Conservation (phyloP, 257 asterid species). For the Ophiorrhiza pumila region DNA sequence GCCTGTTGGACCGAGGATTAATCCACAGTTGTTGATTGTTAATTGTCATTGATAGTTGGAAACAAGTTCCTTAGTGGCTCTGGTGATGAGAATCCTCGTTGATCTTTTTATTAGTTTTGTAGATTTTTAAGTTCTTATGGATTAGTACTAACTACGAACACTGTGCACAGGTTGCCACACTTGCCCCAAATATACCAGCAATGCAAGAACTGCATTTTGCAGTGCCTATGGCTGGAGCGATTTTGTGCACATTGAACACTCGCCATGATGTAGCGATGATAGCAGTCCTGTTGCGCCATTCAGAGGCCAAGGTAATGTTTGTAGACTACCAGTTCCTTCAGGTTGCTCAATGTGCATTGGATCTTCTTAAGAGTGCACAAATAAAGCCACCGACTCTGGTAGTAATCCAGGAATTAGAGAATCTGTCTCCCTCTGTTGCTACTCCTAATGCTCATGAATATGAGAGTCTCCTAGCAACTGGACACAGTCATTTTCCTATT, state of each 20-base stretch:
- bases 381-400: slow-evolving; percentile 24
- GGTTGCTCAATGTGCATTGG: slow-evolving; percentile 29
- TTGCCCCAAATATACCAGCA: slow-evolving; percentile 42
- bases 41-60: background rate
- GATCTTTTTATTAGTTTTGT: background rate
- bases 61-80: no score
- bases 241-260: slow-evolving; percentile 33
- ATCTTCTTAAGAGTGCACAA: slow-evolving; percentile 14
- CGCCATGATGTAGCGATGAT: slow-evolving; percentile 37
- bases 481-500: slow-evolving; percentile 15
- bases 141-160: background rate
- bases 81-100: background rate
- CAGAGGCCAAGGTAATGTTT: slow-evolving; percentile 38
- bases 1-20: background rate
- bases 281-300: slow-evolving; percentile 31
- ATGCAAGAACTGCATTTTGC: slow-evolving; percentile 47
- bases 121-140: background rate
- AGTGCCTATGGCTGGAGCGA: slow-evolving; percentile 44
- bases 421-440: background rate
- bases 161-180: slow-evolving; percentile 29
- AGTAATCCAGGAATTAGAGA: slow-evolving; percentile 22
- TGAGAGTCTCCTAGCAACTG: slow-evolving; percentile 28
- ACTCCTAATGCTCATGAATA: slow-evolving; percentile 19
- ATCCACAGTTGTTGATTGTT: background rate
- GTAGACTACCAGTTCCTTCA: slow-evolving; percentile 31